These are phyloP conservation scores for Pleurotus tuoliensis DNA, from an alignment of 768 basidiomycete genomes.

Conservation along the genomic window DNA sequence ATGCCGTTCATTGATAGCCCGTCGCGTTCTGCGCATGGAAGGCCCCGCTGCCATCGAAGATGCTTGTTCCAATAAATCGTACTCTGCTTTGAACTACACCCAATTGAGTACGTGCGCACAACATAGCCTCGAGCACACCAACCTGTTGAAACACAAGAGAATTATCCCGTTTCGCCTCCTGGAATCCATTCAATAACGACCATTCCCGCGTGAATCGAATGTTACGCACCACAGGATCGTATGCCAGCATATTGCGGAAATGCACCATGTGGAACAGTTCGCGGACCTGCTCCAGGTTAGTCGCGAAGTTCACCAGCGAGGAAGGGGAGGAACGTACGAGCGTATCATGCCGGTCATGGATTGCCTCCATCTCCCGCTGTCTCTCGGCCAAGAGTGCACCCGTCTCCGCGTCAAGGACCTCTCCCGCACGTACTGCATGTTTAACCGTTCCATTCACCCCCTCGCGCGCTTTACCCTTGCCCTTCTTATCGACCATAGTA, in stretches of 20 bases:
- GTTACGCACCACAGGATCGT: conserved; percentile 63
- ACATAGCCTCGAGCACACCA: conserved; percentile 19
- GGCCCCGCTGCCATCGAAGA: conserved; percentile 29
- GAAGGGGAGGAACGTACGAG: conserved; percentile 47
- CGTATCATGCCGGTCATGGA: conserved; percentile 67
- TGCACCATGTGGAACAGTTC: conserved; percentile 88
- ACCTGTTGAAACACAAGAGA: conserved; percentile 75
- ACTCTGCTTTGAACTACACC: conserved; percentile 56
- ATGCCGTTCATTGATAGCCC: conserved; percentile 51
- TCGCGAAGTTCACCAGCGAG: conserved; percentile 5
- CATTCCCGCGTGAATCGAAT: neutral
- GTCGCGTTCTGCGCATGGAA: conserved; percentile 57
- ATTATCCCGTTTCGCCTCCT: conserved; percentile 73
- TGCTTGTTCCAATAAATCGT: conserved; percentile 56
- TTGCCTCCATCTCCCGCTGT: conserved; percentile 53
- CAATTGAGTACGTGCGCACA: conserved; percentile 7
- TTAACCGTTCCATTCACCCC: conserved; percentile 11
- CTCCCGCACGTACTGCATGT: conserved; percentile 16
- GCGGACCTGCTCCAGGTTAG: conserved; percentile 50
- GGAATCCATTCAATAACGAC: conserved; percentile 1
- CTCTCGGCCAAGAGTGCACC: conserved; percentile 51
- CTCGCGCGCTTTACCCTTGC: conserved; percentile 16
- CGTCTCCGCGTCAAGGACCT: conserved; percentile 31
- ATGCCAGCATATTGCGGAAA: conserved; percentile 71
- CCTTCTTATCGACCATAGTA: conserved; percentile 14